Evolutionary conservation across 306 rosid species (phyloP), one percentile per base, ranked within the genome.

Genomic region (Lathyrus oleraceus): DNA sequence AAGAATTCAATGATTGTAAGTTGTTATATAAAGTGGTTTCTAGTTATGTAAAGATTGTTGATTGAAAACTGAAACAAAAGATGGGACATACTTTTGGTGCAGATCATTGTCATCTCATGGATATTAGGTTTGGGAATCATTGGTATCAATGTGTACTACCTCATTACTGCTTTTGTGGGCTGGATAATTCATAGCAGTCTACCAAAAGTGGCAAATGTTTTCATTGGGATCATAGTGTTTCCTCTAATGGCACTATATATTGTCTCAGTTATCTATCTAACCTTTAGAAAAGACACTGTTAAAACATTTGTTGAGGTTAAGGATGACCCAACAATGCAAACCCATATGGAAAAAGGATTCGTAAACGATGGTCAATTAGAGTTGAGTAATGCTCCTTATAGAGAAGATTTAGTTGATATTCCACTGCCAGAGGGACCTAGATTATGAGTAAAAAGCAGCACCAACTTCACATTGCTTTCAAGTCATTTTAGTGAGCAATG

Each of bases 81-180:
- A 6, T 8, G 64, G 72, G 64, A 42, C 53, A 73, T 30, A 20
- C 42, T 43, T 19, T 43, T 27, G 0, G 1, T 68, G 76, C 86
- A 90, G 97, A 80, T 93, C 57, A 81, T 90, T 59, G 69, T 88
- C 45, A 5, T 84, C 27, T 84, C 98, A 12, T 93, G 98, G 97
- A 80, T 79, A 62, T 83, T 93, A 13, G 91, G 96, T 1, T 16
- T 70, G 6, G 90, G 83, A 43, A 85, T 90, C 75, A 85, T 90
- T 0, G 85, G 90, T 8, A 84, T 93, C 78, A 93, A 93, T 75
- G 81, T 93, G 53, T 90, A 88, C 70, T 93, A 88, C 75, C 98
- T 93, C 5, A 81, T 72, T 61, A 90, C 97, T 17, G 65, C 40
- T 21, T 93, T 90, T 8, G 98, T 87, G 61, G 84, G 16, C 14